Base-by-base conservation (phyloP, 2,329 filamentous ascomycete species). In the Torrubiella hemipterigena region DNA sequence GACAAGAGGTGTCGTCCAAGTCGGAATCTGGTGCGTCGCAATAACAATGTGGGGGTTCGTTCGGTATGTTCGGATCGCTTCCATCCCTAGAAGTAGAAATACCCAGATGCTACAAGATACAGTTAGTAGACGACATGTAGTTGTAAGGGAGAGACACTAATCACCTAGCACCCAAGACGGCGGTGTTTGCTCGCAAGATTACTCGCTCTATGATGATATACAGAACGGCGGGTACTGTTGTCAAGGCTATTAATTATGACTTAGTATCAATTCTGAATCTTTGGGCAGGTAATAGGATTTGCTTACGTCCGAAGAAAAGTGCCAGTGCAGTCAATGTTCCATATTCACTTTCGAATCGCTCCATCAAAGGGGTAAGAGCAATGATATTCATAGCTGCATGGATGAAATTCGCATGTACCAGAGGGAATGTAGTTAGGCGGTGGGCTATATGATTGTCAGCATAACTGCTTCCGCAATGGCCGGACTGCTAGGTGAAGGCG, bases 341-440 rank as follows among this genome's bases (percentile, higher is more conserved):
- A 55, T 93, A 77, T 54, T 95, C 89, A 39, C 74, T 72, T 61
- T 98, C 91, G 55, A 96, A 98, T 38, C 87, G 74, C 57, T 95
- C 89, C 53, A 98, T 61, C 31, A 98, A 64, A n/a, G 91, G 91
- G 23, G 79, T 77, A 39, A 96, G 55, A 15, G 85, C 82, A 40
- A 93, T 31, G 16, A 85, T 54, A 56, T 96, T 94, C 49, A 93
- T 61, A 32, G 87, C 48, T 38, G 79, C 69, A 56, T 96, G 91
- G 44, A 94, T 63, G 51, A 93, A 69, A 45, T 80, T 81, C 27
- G 75, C 56, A 52, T 98, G 91, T 37, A 95, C 76, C 34, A 98
- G 64, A 1, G 87, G 85, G 50, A 85, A 98, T 1, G 89, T 93
- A 51, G 94, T 95, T 21, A 93, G 69, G 38, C 91, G 78, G 57